phyloP scores from a whole-genome alignment of 1,284 basidiomycete genomes.

The Moesziomyces antarcticus region DNA sequence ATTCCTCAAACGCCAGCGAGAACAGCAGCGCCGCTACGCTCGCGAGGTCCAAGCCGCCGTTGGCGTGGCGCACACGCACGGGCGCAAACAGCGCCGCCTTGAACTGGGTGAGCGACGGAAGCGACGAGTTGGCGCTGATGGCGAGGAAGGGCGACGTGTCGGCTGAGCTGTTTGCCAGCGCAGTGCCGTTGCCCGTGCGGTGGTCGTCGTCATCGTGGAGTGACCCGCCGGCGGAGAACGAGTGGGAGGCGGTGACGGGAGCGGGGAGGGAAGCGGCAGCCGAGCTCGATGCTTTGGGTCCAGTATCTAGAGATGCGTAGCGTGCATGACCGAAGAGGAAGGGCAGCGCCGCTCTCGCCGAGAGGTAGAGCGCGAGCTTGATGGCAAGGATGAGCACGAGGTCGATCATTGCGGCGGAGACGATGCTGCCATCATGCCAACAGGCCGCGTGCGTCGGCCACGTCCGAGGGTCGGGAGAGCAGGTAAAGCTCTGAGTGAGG shows the following conservation, averaged over 20 bases:
- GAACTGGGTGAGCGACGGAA: slow-evolving; percentile 24
- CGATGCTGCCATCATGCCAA: slow-evolving; percentile 9
- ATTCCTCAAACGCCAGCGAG: slow-evolving; percentile 60
- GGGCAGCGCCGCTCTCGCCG: slow-evolving; percentile 48
- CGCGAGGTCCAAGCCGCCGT: slow-evolving; percentile 31
- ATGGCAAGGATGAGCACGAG: slow-evolving; percentile 35
- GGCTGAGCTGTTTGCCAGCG: slow-evolving; percentile 9
- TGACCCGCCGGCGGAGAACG: slow-evolving; percentile 13
- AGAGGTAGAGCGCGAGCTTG: slow-evolving; percentile 37
- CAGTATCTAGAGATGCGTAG: slow-evolving; percentile 56
- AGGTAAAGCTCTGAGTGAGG: too few species aligned
- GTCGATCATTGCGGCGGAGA: slow-evolving; percentile 19
- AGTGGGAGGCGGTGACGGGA: slow-evolving; percentile 22
- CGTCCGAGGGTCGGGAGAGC: too few species aligned
- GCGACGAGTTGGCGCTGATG: slow-evolving; percentile 14
- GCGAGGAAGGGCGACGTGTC: slow-evolving; percentile 38
- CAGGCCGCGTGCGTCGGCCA: neutral
- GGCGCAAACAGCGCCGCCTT: slow-evolving; percentile 19
- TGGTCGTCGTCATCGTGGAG: slow-evolving; percentile 34
- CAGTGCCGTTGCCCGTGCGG: neutral
- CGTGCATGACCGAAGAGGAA: slow-evolving; percentile 61
- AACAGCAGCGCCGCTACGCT: slow-evolving; percentile 53
- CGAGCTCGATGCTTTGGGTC: slow-evolving; percentile 3
- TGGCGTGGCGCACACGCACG: slow-evolving; percentile 23
- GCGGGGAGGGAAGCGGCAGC: slow-evolving; percentile 18